These are phyloP conservation scores for Isoetes engelmannii DNA, from an alignment of 83 land plant species.

Conservation along the genomic window DNA sequence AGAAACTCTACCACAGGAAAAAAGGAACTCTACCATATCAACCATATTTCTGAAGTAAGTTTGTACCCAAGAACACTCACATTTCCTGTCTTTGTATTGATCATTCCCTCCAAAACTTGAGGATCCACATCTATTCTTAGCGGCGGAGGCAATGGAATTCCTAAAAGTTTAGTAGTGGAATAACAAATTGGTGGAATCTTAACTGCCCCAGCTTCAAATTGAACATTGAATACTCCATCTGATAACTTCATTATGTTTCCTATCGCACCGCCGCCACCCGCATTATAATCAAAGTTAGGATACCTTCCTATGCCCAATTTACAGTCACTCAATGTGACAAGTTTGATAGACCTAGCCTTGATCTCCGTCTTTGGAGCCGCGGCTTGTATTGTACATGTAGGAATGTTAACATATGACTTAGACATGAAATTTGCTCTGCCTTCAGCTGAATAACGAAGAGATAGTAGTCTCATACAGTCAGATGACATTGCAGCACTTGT, in stretches of 20 bases:
- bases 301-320: slow-evolving; percentile 71
- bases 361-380: too few relatives aligned
- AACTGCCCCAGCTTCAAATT: slow-evolving; percentile 44
- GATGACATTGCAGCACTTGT: too few relatives aligned
- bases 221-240: slow-evolving; percentile 21
- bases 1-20: too few relatives aligned
- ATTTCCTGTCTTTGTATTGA: slow-evolving; percentile 55
- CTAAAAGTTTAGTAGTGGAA: slow-evolving; percentile 68
- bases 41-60: neutral
- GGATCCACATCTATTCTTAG: slow-evolving; percentile 68
- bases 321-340: slow-evolving; percentile 46
- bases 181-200: slow-evolving; percentile 61
- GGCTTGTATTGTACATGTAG: too few relatives aligned
- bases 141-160: slow-evolving; percentile 85
- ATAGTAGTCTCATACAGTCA: too few relatives aligned
- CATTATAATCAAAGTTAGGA: slow-evolving; percentile 86
- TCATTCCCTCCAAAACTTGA: slow-evolving; percentile 51
- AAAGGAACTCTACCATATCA: too few relatives aligned
- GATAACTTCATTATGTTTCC: slow-evolving; percentile 37
- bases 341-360: neutral
- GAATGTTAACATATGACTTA: too few relatives aligned
- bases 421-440: too few relatives aligned
- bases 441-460: too few relatives aligned
- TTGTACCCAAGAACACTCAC: slow-evolving; percentile 19
- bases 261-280: slow-evolving; percentile 60